These are phyloP conservation scores for Farysia itapuensis DNA, from an alignment of 1,284 basidiomycete genomes.

Conservation along the genomic window DNA sequence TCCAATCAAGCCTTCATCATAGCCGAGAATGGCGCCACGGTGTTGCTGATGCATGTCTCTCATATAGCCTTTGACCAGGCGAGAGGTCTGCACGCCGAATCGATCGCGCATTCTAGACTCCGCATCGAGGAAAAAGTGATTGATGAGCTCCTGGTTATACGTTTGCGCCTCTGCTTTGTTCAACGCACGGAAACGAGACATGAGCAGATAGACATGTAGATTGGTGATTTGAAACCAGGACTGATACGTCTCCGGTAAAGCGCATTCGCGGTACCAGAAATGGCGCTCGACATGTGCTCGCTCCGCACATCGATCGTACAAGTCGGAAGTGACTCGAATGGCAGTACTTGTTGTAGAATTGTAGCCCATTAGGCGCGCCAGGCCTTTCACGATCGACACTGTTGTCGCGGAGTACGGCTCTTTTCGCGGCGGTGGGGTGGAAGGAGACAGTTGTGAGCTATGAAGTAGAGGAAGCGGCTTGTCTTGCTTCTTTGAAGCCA, in stretches of 20 bases:
- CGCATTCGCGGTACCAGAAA: slow-evolving; percentile 67
- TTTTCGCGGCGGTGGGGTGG: slow-evolving; percentile 31
- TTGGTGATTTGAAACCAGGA: slow-evolving; percentile 96
- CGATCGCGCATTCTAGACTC: slow-evolving; percentile 81
- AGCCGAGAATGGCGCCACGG: slow-evolving; percentile 76
- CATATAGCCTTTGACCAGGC: slow-evolving; percentile 86
- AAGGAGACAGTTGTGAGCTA: slow-evolving; percentile 46
- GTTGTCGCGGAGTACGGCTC: slow-evolving; percentile 41
- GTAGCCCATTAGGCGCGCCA: slow-evolving; percentile 65
- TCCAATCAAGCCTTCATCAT: slow-evolving; percentile 74
- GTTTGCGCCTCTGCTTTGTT: slow-evolving; percentile 69
- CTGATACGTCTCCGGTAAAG: slow-evolving; percentile 89
- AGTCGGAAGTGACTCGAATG: slow-evolving; percentile 64
- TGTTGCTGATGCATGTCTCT: slow-evolving; percentile 86
- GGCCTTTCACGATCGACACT: slow-evolving; percentile 49
- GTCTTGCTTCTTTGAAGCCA: no score
- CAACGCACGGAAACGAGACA: slow-evolving; percentile 82
- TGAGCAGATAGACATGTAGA: slow-evolving; percentile 87
- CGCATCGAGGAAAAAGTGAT: slow-evolving; percentile 94
- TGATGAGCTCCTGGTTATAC: slow-evolving; percentile 79
- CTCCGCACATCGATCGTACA: slow-evolving; percentile 65
- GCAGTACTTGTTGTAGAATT: slow-evolving; percentile 63
- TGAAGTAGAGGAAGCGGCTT: slow-evolving; percentile 16
- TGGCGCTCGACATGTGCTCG: slow-evolving; percentile 58
- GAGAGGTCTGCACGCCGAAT: slow-evolving; percentile 73